Evolutionary conservation across 1,139 yeast genomes (phyloP).

Genomic region (Taphrina sp.): DNA sequence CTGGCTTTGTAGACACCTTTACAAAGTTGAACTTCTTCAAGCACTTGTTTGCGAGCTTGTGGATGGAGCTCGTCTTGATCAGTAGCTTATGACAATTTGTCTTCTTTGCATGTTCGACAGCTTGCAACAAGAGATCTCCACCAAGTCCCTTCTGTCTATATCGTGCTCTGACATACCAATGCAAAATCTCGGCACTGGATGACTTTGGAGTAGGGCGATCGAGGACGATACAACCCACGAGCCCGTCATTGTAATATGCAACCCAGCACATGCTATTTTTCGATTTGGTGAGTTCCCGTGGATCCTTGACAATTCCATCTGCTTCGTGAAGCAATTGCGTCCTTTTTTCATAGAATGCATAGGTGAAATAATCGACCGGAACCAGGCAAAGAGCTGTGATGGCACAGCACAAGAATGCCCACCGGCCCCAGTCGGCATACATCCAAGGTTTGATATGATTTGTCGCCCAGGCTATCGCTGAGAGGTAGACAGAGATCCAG

Average conservation of each 20-base stretch:
- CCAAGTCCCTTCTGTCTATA: slow-evolving; percentile 27
- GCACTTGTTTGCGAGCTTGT: slow-evolving; percentile 16
- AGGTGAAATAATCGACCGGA: slow-evolving; percentile 19
- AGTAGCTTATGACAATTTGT: not conserved
- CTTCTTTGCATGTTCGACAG: not conserved
- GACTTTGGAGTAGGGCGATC: not conserved
- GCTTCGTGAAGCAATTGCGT: not conserved
- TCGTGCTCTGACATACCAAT: slow-evolving; percentile 23
- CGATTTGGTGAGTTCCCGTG: not conserved
- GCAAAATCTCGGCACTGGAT: not conserved
- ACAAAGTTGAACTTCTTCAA: slow-evolving; percentile 1
- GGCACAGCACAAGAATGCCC: slow-evolving; percentile 22
- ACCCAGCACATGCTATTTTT: slow-evolving; percentile 16
- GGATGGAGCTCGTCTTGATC: slow-evolving; percentile 7
- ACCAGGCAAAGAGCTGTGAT: slow-evolving; percentile 24
- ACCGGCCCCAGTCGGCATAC: slow-evolving; percentile 24
- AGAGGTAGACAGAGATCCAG: slow-evolving; percentile 10
- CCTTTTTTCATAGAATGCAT: slow-evolving; percentile 8
- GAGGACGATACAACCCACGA: slow-evolving; percentile 13
- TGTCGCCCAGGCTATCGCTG: slow-evolving; percentile 17
- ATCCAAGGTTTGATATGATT: slow-evolving; percentile 17
- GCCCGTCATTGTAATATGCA: slow-evolving; percentile 5
- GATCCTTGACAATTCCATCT: slow-evolving; percentile 9
- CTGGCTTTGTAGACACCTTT: not conserved
- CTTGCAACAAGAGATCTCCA: slow-evolving; percentile 14